Evolutionary conservation across 2,329 filamentous ascomycete species (phyloP), one percentile per base, ranked within the genome.

Genomic region (Laburnicola sp.): DNA sequence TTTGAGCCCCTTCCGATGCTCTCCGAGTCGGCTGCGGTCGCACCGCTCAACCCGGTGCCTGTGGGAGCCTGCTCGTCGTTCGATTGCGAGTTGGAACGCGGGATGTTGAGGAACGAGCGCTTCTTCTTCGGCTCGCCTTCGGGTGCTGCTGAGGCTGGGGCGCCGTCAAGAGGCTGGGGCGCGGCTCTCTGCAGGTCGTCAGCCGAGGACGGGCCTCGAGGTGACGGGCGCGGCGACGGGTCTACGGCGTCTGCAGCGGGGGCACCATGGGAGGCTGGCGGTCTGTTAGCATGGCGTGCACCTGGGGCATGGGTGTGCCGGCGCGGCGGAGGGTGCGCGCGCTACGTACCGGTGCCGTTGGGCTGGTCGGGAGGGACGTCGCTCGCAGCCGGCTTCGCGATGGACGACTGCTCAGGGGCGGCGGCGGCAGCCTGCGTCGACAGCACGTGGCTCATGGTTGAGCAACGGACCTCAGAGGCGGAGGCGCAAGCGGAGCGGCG

Each of bases 1-100:
- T 78, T 66, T 41, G 76, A 78, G 47, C 72, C 73, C 37, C 70
- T 65, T 23, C 74, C 74, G 43, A 78, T 68, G 63, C 74, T 78
- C 44, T 78, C 75, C 25, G 74, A 68, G 57, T 76, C 74, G 42
- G 70, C 72, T n/a, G 74, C 72, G n/a, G 76, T 76, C 44, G 69
- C 70, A 45, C 75, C 75, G 48, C 74, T 76, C 26, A 77, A 59
- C 1, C 73, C 74, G 26, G 75, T 76, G 26, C 64, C 68, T 7
- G 66, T 72, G 27, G 72, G 65, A 1, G 69, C 68, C 39, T 67
- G 62, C 43, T 66, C 62, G 23, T 68, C 62, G 46, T 60, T 66
- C 16, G 68, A 57, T 45, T 68, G 61, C 37, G 69, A 64, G 38
- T 57, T 62, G 27, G 66, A 63, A 21, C 59, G 62, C 25, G 73